A percentile compares a stretch with the other conserved stretches of the same genome.
These are phyloP conservation scores for Stemphylium beticola DNA, from an alignment of 2,329 filamentous ascomycete species.

Conservation along the genomic window DNA sequence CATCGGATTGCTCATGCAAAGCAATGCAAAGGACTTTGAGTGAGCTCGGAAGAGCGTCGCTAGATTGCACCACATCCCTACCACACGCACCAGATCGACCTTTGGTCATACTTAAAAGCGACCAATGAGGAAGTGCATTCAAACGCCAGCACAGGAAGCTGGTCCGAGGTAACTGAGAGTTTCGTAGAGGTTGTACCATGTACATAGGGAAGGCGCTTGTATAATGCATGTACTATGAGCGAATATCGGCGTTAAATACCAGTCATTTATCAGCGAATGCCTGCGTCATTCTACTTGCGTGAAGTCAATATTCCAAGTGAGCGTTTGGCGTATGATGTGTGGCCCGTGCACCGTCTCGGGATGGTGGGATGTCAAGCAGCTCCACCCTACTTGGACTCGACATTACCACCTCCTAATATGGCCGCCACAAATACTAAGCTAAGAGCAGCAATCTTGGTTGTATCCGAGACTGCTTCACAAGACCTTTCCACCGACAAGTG, in stretches of 20 bases:
- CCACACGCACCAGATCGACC: not conserved
- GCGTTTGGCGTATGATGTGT: slow-evolving; percentile 4
- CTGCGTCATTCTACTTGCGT: not conserved
- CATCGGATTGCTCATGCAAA: slow-evolving; percentile 84
- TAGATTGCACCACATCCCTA: not conserved
- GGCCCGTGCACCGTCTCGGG: slow-evolving; percentile 27
- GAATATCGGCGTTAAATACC: slow-evolving; percentile 36
- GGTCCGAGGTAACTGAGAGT: slow-evolving; percentile 4
- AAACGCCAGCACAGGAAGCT: slow-evolving; percentile 21
- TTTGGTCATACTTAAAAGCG: slow-evolving; percentile 1
- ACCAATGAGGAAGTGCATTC: slow-evolving; percentile 6
- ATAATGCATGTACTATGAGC: slow-evolving; percentile 49
- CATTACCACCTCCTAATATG: slow-evolving; percentile 32
- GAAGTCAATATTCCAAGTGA: slow-evolving; percentile 5
- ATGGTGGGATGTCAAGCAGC: slow-evolving; percentile 26
- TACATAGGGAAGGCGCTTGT: slow-evolving; percentile 43
- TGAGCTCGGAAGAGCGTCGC: slow-evolving; percentile 18
- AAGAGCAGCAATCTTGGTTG: slow-evolving; percentile 78
- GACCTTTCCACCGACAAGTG: slow-evolving; percentile 82
- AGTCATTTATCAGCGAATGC: slow-evolving; percentile 13
- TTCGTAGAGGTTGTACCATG: slow-evolving; percentile 32
- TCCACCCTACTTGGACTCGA: slow-evolving; percentile 27
- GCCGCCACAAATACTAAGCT: slow-evolving; percentile 55
- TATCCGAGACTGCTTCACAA: slow-evolving; percentile 87
- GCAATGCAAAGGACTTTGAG: slow-evolving; percentile 79